Conservation (phyloP, 192 early-diverging fungal species). For the Backusella mclennaniae region DNA sequence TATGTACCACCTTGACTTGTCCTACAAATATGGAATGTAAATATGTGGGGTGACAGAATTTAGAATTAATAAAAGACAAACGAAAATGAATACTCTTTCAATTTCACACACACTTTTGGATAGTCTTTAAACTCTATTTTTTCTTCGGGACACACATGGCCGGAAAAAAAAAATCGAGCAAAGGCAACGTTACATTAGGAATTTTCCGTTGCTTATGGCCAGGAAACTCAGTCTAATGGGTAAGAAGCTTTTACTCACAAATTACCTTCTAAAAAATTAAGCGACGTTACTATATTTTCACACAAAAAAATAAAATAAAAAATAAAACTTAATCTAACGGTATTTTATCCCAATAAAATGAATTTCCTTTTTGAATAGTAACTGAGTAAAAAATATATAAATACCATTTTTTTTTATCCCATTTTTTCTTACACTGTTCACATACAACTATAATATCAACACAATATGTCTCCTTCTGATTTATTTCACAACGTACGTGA, state of each 20-base stretch:
- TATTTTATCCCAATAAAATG: not conserved
- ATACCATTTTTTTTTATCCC: not conserved
- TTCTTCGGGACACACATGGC: too few relatives aligned
- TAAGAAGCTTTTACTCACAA: too few relatives aligned
- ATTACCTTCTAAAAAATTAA: too few relatives aligned
- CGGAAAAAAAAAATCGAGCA: too few relatives aligned
- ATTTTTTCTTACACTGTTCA: not conserved
- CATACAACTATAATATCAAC: not conserved
- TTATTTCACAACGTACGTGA: not conserved
- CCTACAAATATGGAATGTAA: too few relatives aligned
- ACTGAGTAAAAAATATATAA: not conserved
- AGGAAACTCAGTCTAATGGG: too few relatives aligned
- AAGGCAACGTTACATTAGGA: too few relatives aligned
- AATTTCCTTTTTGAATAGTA: not conserved
- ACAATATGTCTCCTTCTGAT: not conserved
- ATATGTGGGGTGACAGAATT: too few relatives aligned
- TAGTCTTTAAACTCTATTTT: not conserved
- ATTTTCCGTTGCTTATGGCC: too few relatives aligned
- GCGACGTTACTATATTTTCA: not conserved
- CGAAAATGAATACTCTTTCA: not conserved
- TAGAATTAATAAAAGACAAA: too few relatives aligned
- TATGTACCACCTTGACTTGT: too few relatives aligned
- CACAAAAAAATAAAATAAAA: not conserved
- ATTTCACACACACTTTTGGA: not conserved
- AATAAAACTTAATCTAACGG: not conserved